Evolutionary conservation across 2,329 filamentous ascomycete genomes (phyloP), one percentile per base, ranked within the genome.

Genomic region (Microdochium bolleyi): DNA sequence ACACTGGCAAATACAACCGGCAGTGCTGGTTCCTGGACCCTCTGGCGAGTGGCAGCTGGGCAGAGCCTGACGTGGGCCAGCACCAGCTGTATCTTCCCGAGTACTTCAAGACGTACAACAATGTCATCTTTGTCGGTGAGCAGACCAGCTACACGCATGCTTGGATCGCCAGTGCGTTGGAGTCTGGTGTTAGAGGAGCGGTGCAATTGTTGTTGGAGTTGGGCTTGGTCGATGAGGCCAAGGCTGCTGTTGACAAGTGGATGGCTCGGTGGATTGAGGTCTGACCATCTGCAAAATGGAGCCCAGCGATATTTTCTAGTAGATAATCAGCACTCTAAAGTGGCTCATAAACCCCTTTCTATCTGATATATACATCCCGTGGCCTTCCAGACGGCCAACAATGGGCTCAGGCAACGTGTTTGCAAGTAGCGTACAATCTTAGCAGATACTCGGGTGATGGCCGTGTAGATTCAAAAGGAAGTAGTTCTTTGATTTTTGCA

Each of bases 71-170:
- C 0, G 71, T 82, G 0, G 84, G 84, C 0, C 83, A 88, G 68
- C 85, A 89, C 61, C 76, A 85, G 58, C 62, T 88, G 24, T 89
- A 85, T 58, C 70, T 89, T 9, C 85, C 87, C 0, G 81, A 85
- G n/a, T 89, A 87, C 61, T 88, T 85, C 61, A 79, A 83, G 62
- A 88, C 84, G 0, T 81, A 89, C 64, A 77, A 76, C 56, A 80
- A 84, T 49, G 83, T 84, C n/a, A 82, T 70, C 63, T 91, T 92
- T 58, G 83, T 81, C 48, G 81, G 81, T 2, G 85, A 89, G 64
- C 84, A 88, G 62, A 88, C 85, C 0, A 80, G 77, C 7, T 87
- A 84, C 62, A 89, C 85, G 0, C 85, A 89, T 61, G 84, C 83
- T 1, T 88, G 84, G 84, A 85, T 87, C 50, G 78, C 79, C 30